A percentile compares a stretch with the other conserved stretches of the same genome.
These are phyloP conservation scores for Metschnikowia aberdeeniae DNA, from an alignment of 805 yeast genomes.

Conservation along the genomic window DNA sequence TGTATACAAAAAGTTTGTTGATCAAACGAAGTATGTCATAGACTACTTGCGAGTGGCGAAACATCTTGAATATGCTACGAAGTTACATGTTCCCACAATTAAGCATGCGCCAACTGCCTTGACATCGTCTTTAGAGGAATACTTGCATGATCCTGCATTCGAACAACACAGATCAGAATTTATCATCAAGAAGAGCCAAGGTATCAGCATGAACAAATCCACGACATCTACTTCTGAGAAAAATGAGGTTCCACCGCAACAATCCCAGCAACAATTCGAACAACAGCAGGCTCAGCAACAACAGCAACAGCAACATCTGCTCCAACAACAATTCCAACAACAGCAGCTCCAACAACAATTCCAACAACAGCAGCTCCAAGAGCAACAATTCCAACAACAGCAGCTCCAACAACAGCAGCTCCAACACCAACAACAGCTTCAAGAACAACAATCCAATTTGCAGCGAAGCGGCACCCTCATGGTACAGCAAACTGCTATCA, in stretches of 20 bases:
- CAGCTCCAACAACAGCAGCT: slow-evolving; percentile 6
- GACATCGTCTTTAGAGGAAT: slow-evolving; percentile 82
- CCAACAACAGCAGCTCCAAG: neutral
- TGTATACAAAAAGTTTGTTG: slow-evolving; percentile 81
- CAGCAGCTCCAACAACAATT: neutral
- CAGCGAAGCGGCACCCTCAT: slow-evolving; percentile 26
- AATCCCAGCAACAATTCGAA: neutral
- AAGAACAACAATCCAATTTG: slow-evolving; percentile 7
- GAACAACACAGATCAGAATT: slow-evolving; percentile 77
- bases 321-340: neutral
- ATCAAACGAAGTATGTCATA: slow-evolving; percentile 82
- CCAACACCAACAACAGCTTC: slow-evolving; percentile 5
- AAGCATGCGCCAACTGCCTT: slow-evolving; percentile 96
- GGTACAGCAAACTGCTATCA: slow-evolving; percentile 36
- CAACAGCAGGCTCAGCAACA: neutral
- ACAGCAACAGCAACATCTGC: neutral
- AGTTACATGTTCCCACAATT: slow-evolving; percentile 89
- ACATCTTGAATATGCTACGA: slow-evolving; percentile 79
- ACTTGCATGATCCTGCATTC: slow-evolving; percentile 80
- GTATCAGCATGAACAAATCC: neutral
- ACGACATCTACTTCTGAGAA: neutral
- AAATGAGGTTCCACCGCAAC: slow-evolving; percentile 54
- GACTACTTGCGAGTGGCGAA: slow-evolving; percentile 86
- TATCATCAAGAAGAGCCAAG: slow-evolving; percentile 55
- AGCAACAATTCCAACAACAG: slow-evolving; percentile 4